Evolutionary conservation across 1,139 yeast genomes (phyloP).

Genomic region (Scheffersomyces lignicola): DNA sequence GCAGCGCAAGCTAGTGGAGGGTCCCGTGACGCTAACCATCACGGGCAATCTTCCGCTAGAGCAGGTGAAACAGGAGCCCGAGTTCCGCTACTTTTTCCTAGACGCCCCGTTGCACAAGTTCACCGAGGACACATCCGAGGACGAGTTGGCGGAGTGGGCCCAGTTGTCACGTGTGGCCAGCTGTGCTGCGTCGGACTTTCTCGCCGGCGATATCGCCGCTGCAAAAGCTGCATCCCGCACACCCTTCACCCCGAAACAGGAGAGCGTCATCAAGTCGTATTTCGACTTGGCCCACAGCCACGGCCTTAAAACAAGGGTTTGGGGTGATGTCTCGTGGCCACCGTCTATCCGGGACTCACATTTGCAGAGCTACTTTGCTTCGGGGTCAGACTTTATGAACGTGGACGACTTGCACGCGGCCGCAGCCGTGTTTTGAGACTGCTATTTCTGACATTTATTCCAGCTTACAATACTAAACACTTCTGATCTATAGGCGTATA

Average conservation of each 20-base stretch:
- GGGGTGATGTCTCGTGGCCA: slow-evolving; percentile 50
- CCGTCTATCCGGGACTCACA: slow-evolving; percentile 27
- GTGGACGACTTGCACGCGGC: slow-evolving; percentile 37
- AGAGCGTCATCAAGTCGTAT: slow-evolving; percentile 16
- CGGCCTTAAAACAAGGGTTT: slow-evolving; percentile 40
- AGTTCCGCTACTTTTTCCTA: slow-evolving; percentile 31
- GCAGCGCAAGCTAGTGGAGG: slow-evolving; percentile 23
- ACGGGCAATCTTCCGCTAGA: slow-evolving; percentile 44
- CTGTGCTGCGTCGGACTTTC: slow-evolving; percentile 30
- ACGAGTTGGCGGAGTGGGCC: slow-evolving; percentile 20
- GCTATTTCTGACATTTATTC: background rate
- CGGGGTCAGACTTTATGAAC: slow-evolving; percentile 42
- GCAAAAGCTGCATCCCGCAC: slow-evolving; percentile 6
- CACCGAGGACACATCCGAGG: slow-evolving; percentile 11
- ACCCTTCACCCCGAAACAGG: slow-evolving; percentile 23
- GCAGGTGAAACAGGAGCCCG: slow-evolving; percentile 22
- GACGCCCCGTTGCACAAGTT: slow-evolving; percentile 40
- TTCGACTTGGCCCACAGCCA: slow-evolving; percentile 36
- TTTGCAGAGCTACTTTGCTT: slow-evolving; percentile 23
- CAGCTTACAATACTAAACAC: background rate
- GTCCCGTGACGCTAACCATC: slow-evolving; percentile 40
- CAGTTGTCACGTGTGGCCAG: slow-evolving; percentile 37
- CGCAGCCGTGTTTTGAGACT: slow-evolving; percentile 17
- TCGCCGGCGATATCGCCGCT: slow-evolving; percentile 22
- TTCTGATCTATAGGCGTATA: too few species aligned